phyloP scores from a whole-genome alignment of 2,329 filamentous ascomycete species.

The Epichloe sibirici region DNA sequence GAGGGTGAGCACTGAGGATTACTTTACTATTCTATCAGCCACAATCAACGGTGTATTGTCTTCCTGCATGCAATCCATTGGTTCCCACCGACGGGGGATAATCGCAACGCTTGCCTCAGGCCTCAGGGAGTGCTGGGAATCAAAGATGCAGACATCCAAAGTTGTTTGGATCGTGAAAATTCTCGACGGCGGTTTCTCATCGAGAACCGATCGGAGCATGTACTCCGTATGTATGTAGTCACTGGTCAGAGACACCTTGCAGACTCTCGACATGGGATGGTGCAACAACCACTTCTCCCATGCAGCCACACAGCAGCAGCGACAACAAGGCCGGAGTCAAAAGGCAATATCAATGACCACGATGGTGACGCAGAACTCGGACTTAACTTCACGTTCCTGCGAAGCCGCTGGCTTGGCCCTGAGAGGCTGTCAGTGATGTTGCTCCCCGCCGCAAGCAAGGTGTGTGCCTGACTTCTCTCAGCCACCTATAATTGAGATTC shows the following conservation, averaged over 20 bases:
- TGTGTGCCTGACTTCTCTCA: not conserved
- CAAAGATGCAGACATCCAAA: not conserved
- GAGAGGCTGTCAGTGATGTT: slow-evolving; percentile 1
- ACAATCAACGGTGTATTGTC: too few species aligned
- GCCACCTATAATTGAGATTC: slow-evolving; percentile 2
- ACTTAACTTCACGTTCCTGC: not conserved
- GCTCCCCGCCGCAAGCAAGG: not conserved
- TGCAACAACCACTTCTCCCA: not conserved
- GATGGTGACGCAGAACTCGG: not conserved
- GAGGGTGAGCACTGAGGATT: too few species aligned
- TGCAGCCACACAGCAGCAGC: slow-evolving; percentile 3
- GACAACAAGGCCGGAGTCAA: not conserved
- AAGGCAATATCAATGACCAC: not conserved
- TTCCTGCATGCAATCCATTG: too few species aligned
- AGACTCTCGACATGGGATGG: slow-evolving; percentile 3
- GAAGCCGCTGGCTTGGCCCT: not conserved
- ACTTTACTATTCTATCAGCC: too few species aligned
- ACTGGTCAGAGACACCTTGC: slow-evolving; percentile 1
- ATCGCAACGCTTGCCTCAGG: too few species aligned
- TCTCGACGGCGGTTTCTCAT: not conserved
- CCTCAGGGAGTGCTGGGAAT: not conserved
- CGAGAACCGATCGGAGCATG: not conserved
- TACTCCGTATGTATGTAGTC: not conserved
- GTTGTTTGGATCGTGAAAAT: not conserved
- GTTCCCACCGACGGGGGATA: too few species aligned